A percentile compares a stretch with the other conserved stretches of the same genome.
phyloP scores from a whole-genome alignment of 495 filamentous ascomycete genomes.

The Gamarada debralockiae region DNA sequence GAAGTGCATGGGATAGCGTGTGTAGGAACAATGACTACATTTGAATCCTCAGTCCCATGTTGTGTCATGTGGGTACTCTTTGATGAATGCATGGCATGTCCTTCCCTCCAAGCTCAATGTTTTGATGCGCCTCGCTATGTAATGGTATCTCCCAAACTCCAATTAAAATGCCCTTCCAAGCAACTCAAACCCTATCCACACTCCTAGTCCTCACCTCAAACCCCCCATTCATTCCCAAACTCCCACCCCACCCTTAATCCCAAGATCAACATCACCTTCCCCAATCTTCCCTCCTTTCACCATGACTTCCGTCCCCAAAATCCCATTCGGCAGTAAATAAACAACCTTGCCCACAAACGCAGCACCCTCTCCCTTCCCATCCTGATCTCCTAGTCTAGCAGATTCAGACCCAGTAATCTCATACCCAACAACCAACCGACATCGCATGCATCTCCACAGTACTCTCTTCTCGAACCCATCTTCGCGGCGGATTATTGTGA shows the following conservation, averaged over 20 bases:
- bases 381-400: conserved; percentile 5
- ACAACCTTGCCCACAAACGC: conserved; percentile 31
- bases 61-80: too few relatives aligned
- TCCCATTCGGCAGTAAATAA: conserved; percentile 56
- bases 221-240: conserved; percentile 7
- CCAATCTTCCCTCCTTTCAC: conserved; percentile 18
- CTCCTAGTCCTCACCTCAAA: background rate
- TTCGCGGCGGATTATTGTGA: conserved; percentile 53
- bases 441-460: conserved; percentile 57
- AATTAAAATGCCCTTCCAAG: too few relatives aligned
- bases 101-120: too few relatives aligned
- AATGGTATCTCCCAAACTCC: background rate
- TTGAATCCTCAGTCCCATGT: background rate
- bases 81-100: too few relatives aligned
- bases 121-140: too few relatives aligned
- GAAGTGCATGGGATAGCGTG: background rate
- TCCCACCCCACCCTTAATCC: background rate
- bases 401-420: conserved; percentile 26
- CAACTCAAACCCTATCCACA: too few relatives aligned
- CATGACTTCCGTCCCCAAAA: conserved; percentile 47
- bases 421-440: conserved; percentile 63
- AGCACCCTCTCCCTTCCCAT: conserved; percentile 18
- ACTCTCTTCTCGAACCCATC: conserved; percentile 74
- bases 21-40: conserved; percentile 1
- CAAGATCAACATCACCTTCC: conserved; percentile 13